Percentiles rank a stretch among this genome's conserved stretches.
phyloP scores from a whole-genome alignment of 306 rosid genomes.

The Aeschynomene evenia region DNA sequence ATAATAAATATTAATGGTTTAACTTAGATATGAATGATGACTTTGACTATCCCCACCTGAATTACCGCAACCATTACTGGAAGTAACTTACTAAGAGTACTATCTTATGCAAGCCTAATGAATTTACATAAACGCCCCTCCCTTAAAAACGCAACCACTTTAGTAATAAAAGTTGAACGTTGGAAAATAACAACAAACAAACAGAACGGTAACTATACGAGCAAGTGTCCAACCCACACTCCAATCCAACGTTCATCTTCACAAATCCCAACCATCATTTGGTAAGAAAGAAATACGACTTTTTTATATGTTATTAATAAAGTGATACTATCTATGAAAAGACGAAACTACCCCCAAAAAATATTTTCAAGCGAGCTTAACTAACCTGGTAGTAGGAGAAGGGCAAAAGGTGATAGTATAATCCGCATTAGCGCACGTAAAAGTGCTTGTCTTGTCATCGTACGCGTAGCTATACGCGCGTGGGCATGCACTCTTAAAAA shows the following conservation, averaged over 20 bases:
- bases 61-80: not conserved
- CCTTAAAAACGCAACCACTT: not conserved
- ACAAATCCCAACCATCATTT: not conserved
- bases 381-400: constrained; percentile 54
- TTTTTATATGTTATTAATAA: too few species aligned
- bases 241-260: not conserved
- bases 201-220: not conserved
- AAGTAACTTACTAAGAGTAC: too few species aligned
- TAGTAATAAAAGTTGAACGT: not conserved
- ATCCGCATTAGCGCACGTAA: constrained; percentile 70
- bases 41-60: not conserved
- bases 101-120: too few species aligned
- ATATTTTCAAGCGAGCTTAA: not conserved
- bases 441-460: constrained; percentile 76
- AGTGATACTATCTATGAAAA: not conserved
- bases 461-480: constrained; percentile 89
- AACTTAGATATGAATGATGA: not conserved
- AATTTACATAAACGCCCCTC: not conserved
- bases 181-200: not conserved
- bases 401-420: constrained; percentile 80
- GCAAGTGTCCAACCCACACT: not conserved
- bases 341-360: not conserved
- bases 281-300: not conserved
- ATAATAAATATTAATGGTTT: too few species aligned
- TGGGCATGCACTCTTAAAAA: constrained; percentile 85